Base-by-base conservation (phyloP, 75 land plant genomes). In the Selaginella moellendorffii region DNA sequence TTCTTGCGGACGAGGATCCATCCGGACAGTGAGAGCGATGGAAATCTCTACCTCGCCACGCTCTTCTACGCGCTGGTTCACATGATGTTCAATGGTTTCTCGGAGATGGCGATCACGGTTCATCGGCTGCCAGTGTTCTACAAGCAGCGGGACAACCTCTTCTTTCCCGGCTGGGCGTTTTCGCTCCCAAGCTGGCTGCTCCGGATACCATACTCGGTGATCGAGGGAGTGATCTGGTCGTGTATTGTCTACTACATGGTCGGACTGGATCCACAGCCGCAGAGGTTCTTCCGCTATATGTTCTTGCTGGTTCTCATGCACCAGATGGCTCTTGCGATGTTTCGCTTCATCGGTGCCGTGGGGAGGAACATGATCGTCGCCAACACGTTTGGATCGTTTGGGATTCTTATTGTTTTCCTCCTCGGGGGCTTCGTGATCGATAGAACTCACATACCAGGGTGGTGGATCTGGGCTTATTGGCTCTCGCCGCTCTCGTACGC, bases 381-480 rank as follows among this genome's bases (percentile, higher is more conserved):
- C 23, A 75, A 78, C 61, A 84, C 92, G 36, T 80, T 87, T 65
- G 92, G 85, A 0, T 59, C 87, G 5, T 83, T 53, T 63, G 14
- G 14, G 18, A 10, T 46, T 10, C 18, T 46, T 10, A 18, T 46
- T 18, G 51, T 46, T 46, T 46, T 46, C 51, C 51, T 46, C 18
- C 51, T 46, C 10, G 51, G 51, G 18, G 51, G 27, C n/a, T 25
- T 24, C 54, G 19, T 22, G 20, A 1, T 9, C 25, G 0, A 22
- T 2, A 64, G 19, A 26, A 1, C 2, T 5, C 27, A 52, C 61
- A 79, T 87, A 62, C 82, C 77, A 58, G 75, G 77, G 59, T 83
- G 87, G 84, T 87, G 86, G 87, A 14, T 66, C 24, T 87, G 92
- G 92, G 92, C 74, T 0, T 83, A 53, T 60, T 87, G 87, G 85